Percentiles rank a stretch among this genome's conserved stretches.
These are phyloP conservation scores for Naegleria lovaniensis DNA, from an alignment of 208 protist genomes.

Conservation along the genomic window DNA sequence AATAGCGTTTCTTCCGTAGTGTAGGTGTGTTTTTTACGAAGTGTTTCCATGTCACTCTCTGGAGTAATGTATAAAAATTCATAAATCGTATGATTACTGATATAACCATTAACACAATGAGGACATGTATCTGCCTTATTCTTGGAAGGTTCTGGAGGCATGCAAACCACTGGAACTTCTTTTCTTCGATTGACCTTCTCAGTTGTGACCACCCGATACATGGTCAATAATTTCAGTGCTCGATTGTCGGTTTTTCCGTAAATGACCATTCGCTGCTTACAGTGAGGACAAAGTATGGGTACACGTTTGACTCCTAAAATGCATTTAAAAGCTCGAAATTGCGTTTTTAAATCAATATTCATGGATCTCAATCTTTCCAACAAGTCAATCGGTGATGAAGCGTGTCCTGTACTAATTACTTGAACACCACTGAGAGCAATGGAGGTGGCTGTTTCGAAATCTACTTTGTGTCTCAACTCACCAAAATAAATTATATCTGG, in stretches of 20 bases:
- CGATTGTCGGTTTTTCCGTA: slow-evolving; percentile 14
- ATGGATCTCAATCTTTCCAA: slow-evolving; percentile 26
- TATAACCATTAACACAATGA: slow-evolving; percentile 31
- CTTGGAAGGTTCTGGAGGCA: slow-evolving; percentile 1
- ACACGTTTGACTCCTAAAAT: slow-evolving; percentile 30
- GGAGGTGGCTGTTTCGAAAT: slow-evolving; percentile 31
- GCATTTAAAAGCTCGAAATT: slow-evolving; percentile 29
- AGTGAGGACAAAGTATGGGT: slow-evolving; percentile 26
- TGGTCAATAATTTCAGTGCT: slow-evolving; percentile 22
- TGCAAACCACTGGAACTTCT: slow-evolving; percentile 20
- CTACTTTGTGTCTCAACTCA: slow-evolving; percentile 26
- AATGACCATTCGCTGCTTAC: slow-evolving; percentile 14
- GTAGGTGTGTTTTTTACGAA: slow-evolving; percentile 23
- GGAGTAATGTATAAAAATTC: slow-evolving; percentile 32
- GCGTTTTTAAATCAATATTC: slow-evolving; percentile 35
- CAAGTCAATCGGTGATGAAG: slow-evolving; percentile 21
- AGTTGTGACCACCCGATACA: slow-evolving; percentile 19
- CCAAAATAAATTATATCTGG: slow-evolving; percentile 35
- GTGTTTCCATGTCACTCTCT: slow-evolving; percentile 19
- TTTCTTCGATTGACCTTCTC: neutral
- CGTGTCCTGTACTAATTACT: slow-evolving; percentile 28
- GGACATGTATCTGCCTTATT: neutral
- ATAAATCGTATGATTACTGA: slow-evolving; percentile 31
- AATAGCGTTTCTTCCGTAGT: slow-evolving; percentile 28
- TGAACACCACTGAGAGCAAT: slow-evolving; percentile 26